Conservation (phyloP, 2,329 filamentous ascomycete genomes). For the Aspergillus phoenicis region DNA sequence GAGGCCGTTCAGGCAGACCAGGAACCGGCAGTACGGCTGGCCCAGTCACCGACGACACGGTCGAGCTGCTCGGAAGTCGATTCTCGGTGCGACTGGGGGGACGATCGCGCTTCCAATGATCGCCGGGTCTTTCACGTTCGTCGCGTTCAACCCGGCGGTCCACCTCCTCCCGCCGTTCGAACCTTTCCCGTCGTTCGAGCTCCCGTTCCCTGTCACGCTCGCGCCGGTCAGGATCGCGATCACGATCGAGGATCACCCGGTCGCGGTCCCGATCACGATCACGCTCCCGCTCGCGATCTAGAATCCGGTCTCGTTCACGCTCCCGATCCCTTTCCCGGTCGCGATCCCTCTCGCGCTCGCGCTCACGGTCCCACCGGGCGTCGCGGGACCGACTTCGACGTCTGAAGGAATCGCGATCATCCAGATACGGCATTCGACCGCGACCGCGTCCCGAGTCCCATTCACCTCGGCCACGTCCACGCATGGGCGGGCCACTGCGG, state of each 20-base stretch:
- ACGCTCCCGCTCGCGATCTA: conserved; percentile 33
- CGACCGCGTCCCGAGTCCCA: conserved; percentile 48
- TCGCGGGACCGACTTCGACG: conserved; percentile 50
- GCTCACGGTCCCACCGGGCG: conserved; percentile 44
- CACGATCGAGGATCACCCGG: conserved; percentile 23
- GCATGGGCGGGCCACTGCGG: conserved; percentile 41
- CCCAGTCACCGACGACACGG: conserved; percentile 20
- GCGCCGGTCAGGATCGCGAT: conserved; percentile 36
- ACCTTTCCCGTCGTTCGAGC: conserved; percentile 32
- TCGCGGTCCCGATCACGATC: conserved; percentile 29
- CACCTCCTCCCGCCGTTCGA: conserved; percentile 33
- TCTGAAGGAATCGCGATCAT: conserved; percentile 47
- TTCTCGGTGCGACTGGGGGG: conserved; percentile 37
- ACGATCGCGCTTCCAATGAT: conserved; percentile 45
- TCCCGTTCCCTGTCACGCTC: conserved; percentile 38
- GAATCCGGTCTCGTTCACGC: conserved; percentile 33
- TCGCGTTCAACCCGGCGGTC: conserved; percentile 37
- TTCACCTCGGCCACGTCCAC: conserved; percentile 48
- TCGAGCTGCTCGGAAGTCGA: conserved; percentile 31
- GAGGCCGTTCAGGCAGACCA: conserved; percentile 24
- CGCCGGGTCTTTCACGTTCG: conserved; percentile 35
- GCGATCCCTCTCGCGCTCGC: conserved; percentile 37
- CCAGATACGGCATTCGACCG: conserved; percentile 42
- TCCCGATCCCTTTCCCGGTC: conserved; percentile 42
- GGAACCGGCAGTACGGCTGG: conserved; percentile 17